Percentiles rank a stretch among this genome's conserved stretches.
Evolutionary conservation across 2,329 filamentous ascomycete species (phyloP).

Genomic region (Sporothrix brasiliensis): DNA sequence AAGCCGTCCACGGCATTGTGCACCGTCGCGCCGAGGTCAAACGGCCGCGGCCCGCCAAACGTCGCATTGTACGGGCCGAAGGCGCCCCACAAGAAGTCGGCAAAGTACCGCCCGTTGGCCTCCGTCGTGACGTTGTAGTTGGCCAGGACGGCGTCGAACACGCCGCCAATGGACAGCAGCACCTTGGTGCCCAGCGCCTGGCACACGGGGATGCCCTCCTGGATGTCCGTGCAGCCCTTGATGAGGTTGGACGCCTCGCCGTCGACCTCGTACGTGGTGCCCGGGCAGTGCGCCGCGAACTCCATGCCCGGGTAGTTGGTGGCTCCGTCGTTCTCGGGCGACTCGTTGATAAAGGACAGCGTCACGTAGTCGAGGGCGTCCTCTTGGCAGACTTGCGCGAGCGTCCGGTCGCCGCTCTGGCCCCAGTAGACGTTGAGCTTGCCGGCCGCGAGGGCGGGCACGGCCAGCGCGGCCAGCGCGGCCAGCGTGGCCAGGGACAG

Average conservation of each 20-base stretch:
- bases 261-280: conserved; percentile 39
- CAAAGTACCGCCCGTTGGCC: conserved; percentile 42
- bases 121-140: conserved; percentile 43
- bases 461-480: neutral
- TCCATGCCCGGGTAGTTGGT: conserved; percentile 45
- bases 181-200: conserved; percentile 62
- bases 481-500: neutral
- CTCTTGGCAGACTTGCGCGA: conserved; percentile 20
- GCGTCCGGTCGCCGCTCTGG: conserved; percentile 16
- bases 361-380: conserved; percentile 44
- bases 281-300: conserved; percentile 44
- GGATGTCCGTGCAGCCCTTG: conserved; percentile 41
- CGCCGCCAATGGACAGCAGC: conserved; percentile 63
- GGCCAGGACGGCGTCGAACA: conserved; percentile 35
- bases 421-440: conserved; percentile 30
- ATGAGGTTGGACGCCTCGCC: conserved; percentile 41
- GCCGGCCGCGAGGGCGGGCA: conserved; percentile 16
- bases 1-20: conserved; percentile 10
- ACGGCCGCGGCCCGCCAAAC: conserved; percentile 46
- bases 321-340: conserved; percentile 43
- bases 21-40: conserved; percentile 40
- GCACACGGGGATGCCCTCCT: conserved; percentile 50
- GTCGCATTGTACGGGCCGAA: conserved; percentile 43
- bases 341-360: conserved; percentile 45
- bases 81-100: conserved; percentile 44